phyloP scores from a whole-genome alignment of 2,329 filamentous ascomycete genomes.

The Exophiala xenobiotica region DNA sequence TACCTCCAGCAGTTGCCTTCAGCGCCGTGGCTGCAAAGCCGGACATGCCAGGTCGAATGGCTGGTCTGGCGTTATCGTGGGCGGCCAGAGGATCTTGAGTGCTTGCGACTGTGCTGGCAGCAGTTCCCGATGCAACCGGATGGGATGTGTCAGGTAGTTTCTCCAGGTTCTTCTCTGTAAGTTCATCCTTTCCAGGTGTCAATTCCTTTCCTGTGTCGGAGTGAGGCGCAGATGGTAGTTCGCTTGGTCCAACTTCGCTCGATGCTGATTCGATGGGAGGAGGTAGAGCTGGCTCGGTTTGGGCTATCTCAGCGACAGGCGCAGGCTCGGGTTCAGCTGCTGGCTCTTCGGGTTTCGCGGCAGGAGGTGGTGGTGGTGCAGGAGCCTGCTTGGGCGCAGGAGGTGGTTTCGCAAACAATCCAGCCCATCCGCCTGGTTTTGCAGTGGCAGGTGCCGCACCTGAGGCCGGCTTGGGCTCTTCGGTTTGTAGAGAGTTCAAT shows the following conservation, averaged over 20 bases:
- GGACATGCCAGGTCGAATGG: constrained; percentile 61
- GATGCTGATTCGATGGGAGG: constrained; percentile 40
- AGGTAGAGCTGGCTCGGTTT: constrained; percentile 44
- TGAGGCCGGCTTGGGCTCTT: constrained; percentile 35
- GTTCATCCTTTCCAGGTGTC: constrained; percentile 72
- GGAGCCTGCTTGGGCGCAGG: constrained; percentile 55
- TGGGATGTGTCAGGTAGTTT: constrained; percentile 80
- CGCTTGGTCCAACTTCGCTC: constrained; percentile 36
- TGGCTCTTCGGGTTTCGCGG: constrained; percentile 17
- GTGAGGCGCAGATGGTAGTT: constrained; percentile 30
- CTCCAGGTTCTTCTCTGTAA: constrained; percentile 90
- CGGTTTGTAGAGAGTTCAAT: constrained; percentile 31
- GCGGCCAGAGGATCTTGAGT: constrained; percentile 70
- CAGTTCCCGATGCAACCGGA: constrained; percentile 75
- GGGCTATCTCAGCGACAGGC: constrained; percentile 36
- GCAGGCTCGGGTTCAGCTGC: constrained; percentile 31
- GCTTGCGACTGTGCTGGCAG: constrained; percentile 84
- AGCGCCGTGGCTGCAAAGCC: constrained; percentile 78
- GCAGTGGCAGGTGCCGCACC: constrained; percentile 17
- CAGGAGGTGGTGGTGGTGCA: constrained; percentile 33
- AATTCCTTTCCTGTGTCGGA: constrained; percentile 40
- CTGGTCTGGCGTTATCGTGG: constrained; percentile 50
- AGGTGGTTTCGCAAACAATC: constrained; percentile 68
- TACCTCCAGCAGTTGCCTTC: constrained; percentile 66
- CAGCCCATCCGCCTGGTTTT: constrained; percentile 59